These are phyloP conservation scores for Berberis vulgaris DNA, from an alignment of 164 flowering plant species.

Conservation along the genomic window DNA sequence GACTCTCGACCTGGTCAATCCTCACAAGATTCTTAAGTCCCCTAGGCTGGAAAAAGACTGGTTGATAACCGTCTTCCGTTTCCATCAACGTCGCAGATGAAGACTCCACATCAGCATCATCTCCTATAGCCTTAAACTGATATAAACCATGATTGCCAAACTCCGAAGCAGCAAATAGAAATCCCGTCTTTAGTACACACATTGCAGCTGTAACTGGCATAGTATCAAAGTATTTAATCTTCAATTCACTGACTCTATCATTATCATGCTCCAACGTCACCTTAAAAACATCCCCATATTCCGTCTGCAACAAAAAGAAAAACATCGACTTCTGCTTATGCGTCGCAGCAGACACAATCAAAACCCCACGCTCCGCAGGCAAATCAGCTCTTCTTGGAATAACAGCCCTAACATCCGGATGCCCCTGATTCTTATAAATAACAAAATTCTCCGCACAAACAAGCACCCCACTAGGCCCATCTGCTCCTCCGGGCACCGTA, in stretches of 20 bases:
- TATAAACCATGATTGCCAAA: constrained; percentile 95
- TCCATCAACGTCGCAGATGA: constrained; percentile 89
- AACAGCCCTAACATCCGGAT: constrained; percentile 84
- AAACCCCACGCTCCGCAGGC: constrained; percentile 92
- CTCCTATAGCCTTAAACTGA: constrained; percentile 94
- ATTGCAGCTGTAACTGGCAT: constrained; percentile 80
- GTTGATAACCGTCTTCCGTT: constrained; percentile 93
- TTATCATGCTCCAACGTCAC: constrained; percentile 73
- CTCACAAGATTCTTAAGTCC: constrained; percentile 81
- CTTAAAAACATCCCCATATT: constrained; percentile 94
- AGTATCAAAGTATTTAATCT: constrained; percentile 93
- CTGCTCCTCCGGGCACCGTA: constrained; percentile 95
- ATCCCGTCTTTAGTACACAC: constrained; percentile 82
- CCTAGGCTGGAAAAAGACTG: constrained; percentile 96
- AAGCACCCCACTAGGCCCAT: constrained; percentile 96
- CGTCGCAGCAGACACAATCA: constrained; percentile 85
- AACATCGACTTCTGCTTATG: constrained; percentile 84
- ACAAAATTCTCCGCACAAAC: constrained; percentile 98
- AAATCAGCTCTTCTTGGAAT: constrained; percentile 88
- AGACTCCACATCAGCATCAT: constrained; percentile 84
- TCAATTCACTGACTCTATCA: constrained; percentile 75
- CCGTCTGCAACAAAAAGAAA: constrained; percentile 92
- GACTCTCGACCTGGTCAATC: constrained; percentile 90
- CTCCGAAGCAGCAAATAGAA: constrained; percentile 94
- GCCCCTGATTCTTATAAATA: constrained; percentile 97